Conservation (phyloP, 2,329 filamentous ascomycete genomes). For the Elsinoe batatas region DNA sequence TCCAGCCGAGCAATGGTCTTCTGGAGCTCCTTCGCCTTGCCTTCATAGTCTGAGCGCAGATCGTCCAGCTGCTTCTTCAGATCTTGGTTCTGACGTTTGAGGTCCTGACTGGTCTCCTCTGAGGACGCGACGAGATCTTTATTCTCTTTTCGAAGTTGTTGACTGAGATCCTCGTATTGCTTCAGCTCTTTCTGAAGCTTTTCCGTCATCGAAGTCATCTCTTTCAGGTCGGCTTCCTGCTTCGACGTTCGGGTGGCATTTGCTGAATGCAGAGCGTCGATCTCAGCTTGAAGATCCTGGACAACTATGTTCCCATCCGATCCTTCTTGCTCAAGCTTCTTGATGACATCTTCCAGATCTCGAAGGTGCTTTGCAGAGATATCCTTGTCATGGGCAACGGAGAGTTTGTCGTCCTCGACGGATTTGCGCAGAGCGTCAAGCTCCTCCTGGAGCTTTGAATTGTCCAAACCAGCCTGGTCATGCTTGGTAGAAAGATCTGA, state of each 20-base stretch:
- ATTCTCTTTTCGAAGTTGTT: conserved; percentile 7
- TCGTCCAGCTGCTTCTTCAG: conserved; percentile 10
- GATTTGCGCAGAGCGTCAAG: conserved; percentile 10
- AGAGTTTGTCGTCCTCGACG: conserved; percentile 8
- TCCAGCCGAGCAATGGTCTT: conserved; percentile 9
- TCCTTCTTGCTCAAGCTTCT: conserved; percentile 20
- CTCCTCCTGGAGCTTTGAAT: conserved; percentile 14
- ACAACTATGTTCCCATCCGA: conserved; percentile 17
- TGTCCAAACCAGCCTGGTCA: conserved; percentile 3
- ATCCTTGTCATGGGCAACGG: neutral
- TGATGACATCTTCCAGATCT: conserved; percentile 18
- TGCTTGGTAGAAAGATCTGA: neutral
- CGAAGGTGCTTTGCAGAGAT: conserved; percentile 11
- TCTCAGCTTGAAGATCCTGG: conserved; percentile 17
- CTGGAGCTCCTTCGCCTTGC: conserved; percentile 12
- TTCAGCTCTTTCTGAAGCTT: conserved; percentile 13
- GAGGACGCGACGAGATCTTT: neutral
- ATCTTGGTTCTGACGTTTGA: conserved; percentile 8
- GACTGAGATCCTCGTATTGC: conserved; percentile 12
- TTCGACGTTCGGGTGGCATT: neutral
- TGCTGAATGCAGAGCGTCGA: neutral
- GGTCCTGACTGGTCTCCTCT: conserved; percentile 1
- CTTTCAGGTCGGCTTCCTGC: conserved; percentile 10
- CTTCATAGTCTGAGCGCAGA: neutral
- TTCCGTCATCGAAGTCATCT: conserved; percentile 12